A percentile compares a stretch with the other conserved stretches of the same genome.
Evolutionary conservation across 2,329 filamentous ascomycete species (phyloP).

Genomic region (Pochonia chlamydosporia): DNA sequence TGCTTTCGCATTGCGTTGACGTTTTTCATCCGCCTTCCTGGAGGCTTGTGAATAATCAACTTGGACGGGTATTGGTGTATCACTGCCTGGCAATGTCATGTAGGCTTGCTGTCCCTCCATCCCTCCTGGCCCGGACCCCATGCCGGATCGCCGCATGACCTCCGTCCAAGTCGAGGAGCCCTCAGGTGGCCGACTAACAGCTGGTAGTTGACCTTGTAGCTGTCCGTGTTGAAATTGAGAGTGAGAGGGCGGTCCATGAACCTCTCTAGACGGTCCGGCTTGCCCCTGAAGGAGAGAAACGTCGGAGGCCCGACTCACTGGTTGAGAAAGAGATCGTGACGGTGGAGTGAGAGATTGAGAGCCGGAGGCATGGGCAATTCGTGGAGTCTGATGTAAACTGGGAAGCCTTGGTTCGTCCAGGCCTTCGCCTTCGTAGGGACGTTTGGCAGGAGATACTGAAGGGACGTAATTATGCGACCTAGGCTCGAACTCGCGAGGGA

Average conservation of each 20-base stretch:
- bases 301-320: slow-evolving; percentile 19
- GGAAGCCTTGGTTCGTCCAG: slow-evolving; percentile 21
- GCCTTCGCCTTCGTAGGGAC: slow-evolving; percentile 23
- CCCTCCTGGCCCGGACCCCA: slow-evolving; percentile 18
- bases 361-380: slow-evolving; percentile 16
- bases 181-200: slow-evolving; percentile 16
- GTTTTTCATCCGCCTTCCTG: slow-evolving; percentile 76
- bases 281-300: slow-evolving; percentile 19
- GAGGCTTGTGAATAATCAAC: slow-evolving; percentile 80
- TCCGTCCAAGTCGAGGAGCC: slow-evolving; percentile 24
- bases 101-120: slow-evolving; percentile 31
- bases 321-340: slow-evolving; percentile 30
- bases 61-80: slow-evolving; percentile 49
- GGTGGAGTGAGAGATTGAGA: slow-evolving; percentile 17
- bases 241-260: slow-evolving; percentile 11
- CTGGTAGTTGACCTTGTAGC: slow-evolving; percentile 15
- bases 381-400: slow-evolving; percentile 18
- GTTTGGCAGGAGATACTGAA: slow-evolving; percentile 22
- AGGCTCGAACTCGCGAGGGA: slow-evolving; percentile 17
- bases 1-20: slow-evolving; percentile 77
- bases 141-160: slow-evolving; percentile 23
- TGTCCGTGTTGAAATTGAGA: slow-evolving; percentile 18
- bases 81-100: slow-evolving; percentile 31
- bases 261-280: slow-evolving; percentile 14
- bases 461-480: slow-evolving; percentile 16